Conservation (phyloP, 2,329 filamentous ascomycete species). For the Botryotinia calthae region DNA sequence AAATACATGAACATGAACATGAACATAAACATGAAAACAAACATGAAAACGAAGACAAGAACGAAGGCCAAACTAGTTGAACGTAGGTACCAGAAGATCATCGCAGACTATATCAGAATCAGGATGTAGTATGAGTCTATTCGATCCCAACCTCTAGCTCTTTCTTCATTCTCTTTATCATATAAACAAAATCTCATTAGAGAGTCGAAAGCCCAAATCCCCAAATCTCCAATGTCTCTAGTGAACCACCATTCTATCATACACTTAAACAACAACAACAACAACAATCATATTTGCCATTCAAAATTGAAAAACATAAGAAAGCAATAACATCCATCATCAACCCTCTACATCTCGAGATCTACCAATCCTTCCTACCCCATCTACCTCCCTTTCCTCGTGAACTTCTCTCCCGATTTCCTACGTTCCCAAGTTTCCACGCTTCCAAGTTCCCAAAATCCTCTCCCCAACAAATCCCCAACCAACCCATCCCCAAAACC, state of each 20-base stretch:
- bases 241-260: background rate
- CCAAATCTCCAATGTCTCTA: too few species aligned
- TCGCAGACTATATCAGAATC: background rate
- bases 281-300: too few species aligned
- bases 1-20: too few species aligned
- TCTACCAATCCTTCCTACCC: slow-evolving; percentile 46
- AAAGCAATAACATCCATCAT: slow-evolving; percentile 35
- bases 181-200: background rate
- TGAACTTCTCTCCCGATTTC: slow-evolving; percentile 32
- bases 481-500: background rate
- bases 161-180: background rate
- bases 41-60: background rate
- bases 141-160: too few species aligned
- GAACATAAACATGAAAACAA: background rate
- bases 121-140: background rate
- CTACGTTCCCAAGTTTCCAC: slow-evolving; percentile 18
- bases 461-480: background rate
- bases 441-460: background rate
- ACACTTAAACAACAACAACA: too few species aligned
- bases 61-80: too few species aligned
- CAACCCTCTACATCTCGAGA: slow-evolving; percentile 41
- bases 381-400: slow-evolving; percentile 43
- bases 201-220: background rate
- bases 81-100: too few species aligned
- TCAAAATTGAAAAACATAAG: background rate